phyloP scores from a whole-genome alignment of 2,329 filamentous ascomycete genomes.

The Grosmannia huntii region DNA sequence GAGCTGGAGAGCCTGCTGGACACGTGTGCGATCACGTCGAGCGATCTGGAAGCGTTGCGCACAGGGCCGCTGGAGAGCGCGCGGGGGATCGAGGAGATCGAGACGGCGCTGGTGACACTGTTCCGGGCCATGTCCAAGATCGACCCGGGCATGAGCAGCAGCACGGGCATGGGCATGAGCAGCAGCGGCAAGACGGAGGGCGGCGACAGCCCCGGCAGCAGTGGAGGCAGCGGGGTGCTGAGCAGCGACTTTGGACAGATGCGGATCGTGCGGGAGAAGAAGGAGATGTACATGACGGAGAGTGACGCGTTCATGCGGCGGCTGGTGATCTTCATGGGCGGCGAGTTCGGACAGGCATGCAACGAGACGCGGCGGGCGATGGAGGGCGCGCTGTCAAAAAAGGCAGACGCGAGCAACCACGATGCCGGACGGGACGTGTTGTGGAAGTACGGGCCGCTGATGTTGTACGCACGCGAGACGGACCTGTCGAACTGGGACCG shows the following conservation, averaged over 20 bases:
- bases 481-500: slow-evolving; percentile 72
- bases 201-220: slow-evolving; percentile 26
- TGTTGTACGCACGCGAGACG: slow-evolving; percentile 80
- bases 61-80: slow-evolving; percentile 59
- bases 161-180: slow-evolving; percentile 26
- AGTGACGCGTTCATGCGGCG: slow-evolving; percentile 65
- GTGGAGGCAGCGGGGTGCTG: slow-evolving; percentile 37
- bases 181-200: no score
- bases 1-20: slow-evolving; percentile 83
- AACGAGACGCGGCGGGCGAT: slow-evolving; percentile 55
- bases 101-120: slow-evolving; percentile 62
- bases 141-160: slow-evolving; percentile 59
- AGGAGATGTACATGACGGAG: slow-evolving; percentile 72
- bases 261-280: slow-evolving; percentile 90
- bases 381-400: slow-evolving; percentile 46
- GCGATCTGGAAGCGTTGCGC: slow-evolving; percentile 62
- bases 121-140: slow-evolving; percentile 93
- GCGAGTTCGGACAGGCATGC: slow-evolving; percentile 66
- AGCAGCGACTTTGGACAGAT: slow-evolving; percentile 75
- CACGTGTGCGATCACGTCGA: slow-evolving; percentile 74
- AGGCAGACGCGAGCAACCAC: slow-evolving; percentile 59
- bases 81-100: slow-evolving; percentile 63
- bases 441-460: slow-evolving; percentile 78
- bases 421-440: slow-evolving; percentile 59
- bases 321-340: slow-evolving; percentile 68